Conservation (phyloP, 1,139 yeast genomes). For the Zhuliangozyma blackwelliae region DNA sequence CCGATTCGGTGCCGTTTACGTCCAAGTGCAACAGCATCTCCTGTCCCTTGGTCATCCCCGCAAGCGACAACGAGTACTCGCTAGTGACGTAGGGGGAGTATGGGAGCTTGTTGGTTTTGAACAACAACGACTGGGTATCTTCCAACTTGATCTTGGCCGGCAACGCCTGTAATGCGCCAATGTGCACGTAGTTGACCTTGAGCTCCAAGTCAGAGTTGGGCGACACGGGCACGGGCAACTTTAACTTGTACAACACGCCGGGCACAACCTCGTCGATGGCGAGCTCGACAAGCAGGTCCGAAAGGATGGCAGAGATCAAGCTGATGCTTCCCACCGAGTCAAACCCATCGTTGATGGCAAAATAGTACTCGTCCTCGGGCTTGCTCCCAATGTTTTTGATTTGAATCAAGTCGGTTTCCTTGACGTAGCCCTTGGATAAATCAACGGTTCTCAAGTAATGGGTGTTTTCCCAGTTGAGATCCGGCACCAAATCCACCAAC, state of each 20-base stretch:
- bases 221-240: conserved; percentile 61
- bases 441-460: conserved; percentile 54
- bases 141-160: conserved; percentile 61
- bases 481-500: conserved; percentile 5
- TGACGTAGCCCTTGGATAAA: conserved; percentile 60
- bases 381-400: conserved; percentile 54
- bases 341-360: conserved; percentile 47
- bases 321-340: conserved; percentile 45
- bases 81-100: conserved; percentile 61
- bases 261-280: conserved; percentile 28
- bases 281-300: conserved; percentile 18
- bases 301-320: conserved; percentile 35
- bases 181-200: conserved; percentile 50
- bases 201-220: conserved; percentile 55
- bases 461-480: conserved; percentile 40
- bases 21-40: conserved; percentile 28
- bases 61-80: conserved; percentile 45
- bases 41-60: conserved; percentile 46
- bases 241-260: conserved; percentile 37
- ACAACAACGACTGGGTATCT: conserved; percentile 59
- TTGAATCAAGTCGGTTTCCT: conserved; percentile 54
- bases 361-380: conserved; percentile 55
- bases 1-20: conserved; percentile 8
- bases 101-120: conserved; percentile 54
- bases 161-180: conserved; percentile 49